phyloP scores from a whole-genome alignment of 129 eudicot genomes.

The Ambrosia trifida region DNA sequence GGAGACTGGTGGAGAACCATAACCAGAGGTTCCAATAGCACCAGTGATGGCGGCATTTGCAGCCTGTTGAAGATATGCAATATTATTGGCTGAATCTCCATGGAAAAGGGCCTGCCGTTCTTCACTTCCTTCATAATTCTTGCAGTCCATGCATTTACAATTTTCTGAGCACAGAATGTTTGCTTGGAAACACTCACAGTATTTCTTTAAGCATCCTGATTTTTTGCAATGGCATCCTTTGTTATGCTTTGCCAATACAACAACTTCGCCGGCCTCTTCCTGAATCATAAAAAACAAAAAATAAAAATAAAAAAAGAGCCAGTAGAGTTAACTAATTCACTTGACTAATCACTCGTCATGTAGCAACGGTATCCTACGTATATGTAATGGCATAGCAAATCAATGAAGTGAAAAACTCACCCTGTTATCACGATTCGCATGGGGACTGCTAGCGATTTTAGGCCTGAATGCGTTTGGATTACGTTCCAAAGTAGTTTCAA shows the following conservation, averaged over 20 bases:
- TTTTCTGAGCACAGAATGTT: constrained; percentile 81
- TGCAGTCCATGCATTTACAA: constrained; percentile 92
- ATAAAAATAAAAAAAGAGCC: background rate
- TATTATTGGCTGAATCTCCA: constrained; percentile 36
- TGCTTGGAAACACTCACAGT: constrained; percentile 93
- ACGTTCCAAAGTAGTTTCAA: constrained; percentile 67
- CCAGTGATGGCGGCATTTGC: constrained; percentile 70
- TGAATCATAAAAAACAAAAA: constrained; percentile 19
- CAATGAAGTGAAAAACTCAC: constrained; percentile 38
- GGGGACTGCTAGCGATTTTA: constrained; percentile 83
- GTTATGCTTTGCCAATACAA: constrained; percentile 51
- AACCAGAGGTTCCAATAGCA: constrained; percentile 60
- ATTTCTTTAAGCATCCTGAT: constrained; percentile 91
- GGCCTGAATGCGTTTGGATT: constrained; percentile 85
- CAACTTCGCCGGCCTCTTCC: constrained; percentile 51
- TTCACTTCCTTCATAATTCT: constrained; percentile 82
- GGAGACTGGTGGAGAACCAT: constrained; percentile 38
- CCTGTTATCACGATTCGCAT: constrained; percentile 50
- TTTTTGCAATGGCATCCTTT: constrained; percentile 93
- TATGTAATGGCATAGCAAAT: background rate
- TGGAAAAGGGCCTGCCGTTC: constrained; percentile 62
- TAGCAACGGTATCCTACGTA: background rate
- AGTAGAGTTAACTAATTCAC: background rate
- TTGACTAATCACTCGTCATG: constrained; percentile 3
- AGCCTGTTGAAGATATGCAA: constrained; percentile 54